Base-by-base conservation (phyloP, 345 rosid genomes). In the Bruguiera parviflora region DNA sequence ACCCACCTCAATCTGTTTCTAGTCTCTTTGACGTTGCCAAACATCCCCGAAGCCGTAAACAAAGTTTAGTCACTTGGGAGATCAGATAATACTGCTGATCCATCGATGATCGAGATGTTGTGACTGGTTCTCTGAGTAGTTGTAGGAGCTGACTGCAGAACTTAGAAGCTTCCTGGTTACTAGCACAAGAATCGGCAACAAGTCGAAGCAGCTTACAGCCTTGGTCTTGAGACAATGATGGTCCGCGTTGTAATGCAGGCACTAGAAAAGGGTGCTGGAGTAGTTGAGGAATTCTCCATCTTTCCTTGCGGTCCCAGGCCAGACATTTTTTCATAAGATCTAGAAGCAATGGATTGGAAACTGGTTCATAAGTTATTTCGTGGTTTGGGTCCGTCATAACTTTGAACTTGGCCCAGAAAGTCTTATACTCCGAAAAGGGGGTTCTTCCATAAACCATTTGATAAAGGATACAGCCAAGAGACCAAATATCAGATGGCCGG, bases 371-470 rank as follows among this genome's bases (percentile, higher is more conserved):
- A 19, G 78, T 77, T 65, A 92, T 95, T 68, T 87, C 84, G 55
- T 95, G 95, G 79, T 84, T 88, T 39, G 96, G 96, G 73, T 95
- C 93, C 1, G 99, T 95, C 74, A 91, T 95, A 64, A 95, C 96
- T 85, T 95, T 95, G 79, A 95, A 89, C 81, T 95, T 95, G 56
- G 99, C 85, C 99, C 96, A 91, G 77, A 94, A 95, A 3, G 99
- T 84, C 82, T 88, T 91, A 81, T 88, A 95, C 66, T 89, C 96
- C 0, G 99, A 82, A 67, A 95, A 91, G 13, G 99, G 99, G 5
- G 97, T 95, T 73, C 97, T 86, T 51, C 99, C 99, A 22, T 95
- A 95, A 0, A 95, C 97, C 99, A 95, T 95, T 72, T 92, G 97
- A 76, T 92, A 95, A 18, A 95, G 92, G 57, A 95, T 95, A 82